phyloP scores from a whole-genome alignment of 176 grass and related monocot genomes.

The Oryza nivara region DNA sequence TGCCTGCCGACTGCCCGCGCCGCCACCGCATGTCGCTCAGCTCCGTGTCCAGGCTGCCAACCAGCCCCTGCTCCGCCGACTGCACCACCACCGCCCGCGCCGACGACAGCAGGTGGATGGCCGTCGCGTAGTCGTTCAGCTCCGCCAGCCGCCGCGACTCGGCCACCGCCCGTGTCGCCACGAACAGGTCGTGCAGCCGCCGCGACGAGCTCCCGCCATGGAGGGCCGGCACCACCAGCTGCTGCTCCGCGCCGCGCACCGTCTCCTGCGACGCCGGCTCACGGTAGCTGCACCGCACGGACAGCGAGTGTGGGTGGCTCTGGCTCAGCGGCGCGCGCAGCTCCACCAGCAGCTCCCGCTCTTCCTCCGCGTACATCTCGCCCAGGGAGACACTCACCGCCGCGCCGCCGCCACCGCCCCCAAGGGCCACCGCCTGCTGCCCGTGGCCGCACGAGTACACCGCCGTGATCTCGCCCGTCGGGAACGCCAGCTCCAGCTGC shows the following conservation, averaged over 20 bases:
- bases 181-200: slow-evolving; percentile 81
- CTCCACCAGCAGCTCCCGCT: slow-evolving; percentile 89
- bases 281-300: slow-evolving; percentile 61
- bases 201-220: slow-evolving; percentile 30
- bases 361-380: slow-evolving; percentile 91
- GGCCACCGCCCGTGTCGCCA: slow-evolving; percentile 71
- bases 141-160: slow-evolving; percentile 81
- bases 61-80: slow-evolving; percentile 60
- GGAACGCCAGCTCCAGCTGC: slow-evolving; percentile 62
- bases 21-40: slow-evolving; percentile 65
- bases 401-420: slow-evolving; percentile 25
- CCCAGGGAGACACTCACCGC: slow-evolving; percentile 49
- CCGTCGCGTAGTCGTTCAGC: slow-evolving; percentile 71
- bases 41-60: slow-evolving; percentile 65
- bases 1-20: slow-evolving; percentile 35
- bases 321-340: slow-evolving; percentile 55
- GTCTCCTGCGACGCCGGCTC: slow-evolving; percentile 63
- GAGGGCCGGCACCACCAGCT: slow-evolving; percentile 56
- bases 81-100: slow-evolving; percentile 73
- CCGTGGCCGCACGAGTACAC: slow-evolving; percentile 71
- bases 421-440: slow-evolving; percentile 48
- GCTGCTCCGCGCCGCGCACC: slow-evolving; percentile 51
- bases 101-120: slow-evolving; percentile 72
- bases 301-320: slow-evolving; percentile 45
- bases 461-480: slow-evolving; percentile 69